Base-by-base conservation (phyloP, 805 yeast species). In the Clavispora vitiphila region DNA sequence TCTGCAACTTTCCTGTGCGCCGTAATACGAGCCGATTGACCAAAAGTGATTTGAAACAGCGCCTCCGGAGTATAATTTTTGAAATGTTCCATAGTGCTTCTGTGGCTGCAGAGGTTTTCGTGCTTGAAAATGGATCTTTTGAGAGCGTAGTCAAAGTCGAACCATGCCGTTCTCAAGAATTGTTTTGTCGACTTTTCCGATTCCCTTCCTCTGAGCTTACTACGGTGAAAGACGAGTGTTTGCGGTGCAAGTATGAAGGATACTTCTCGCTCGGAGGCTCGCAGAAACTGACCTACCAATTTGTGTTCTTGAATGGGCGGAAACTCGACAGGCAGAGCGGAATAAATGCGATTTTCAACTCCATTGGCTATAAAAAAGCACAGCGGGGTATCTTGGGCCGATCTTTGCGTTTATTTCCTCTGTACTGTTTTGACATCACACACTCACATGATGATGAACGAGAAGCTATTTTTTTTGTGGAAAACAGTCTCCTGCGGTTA, bases 271-370 rank as follows among this genome's bases (percentile, higher is more conserved):
- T 16, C 5, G 20, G 7, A 7, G 32, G 32, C 32, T 29, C 32
- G 4, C 32, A 8, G 32, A 29, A 29, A 9, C 32, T 16, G 32
- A 11, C 32, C 5, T 62, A 65, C 42, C 85, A 79, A 48, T 70
- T 64, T 38, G 49, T 78, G 1, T 73, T 65, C 39, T 48, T 76
- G 18, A 77, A 80, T 53, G 66, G 66, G 3, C 58, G 73, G 19
- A 58, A 50, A 9, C 51, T 67, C 14, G 8, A 19, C 7, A 34
- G 3, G 41, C 44, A n/a, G 52, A 42, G 50, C 11, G 32, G 20
- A 3, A 15, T 29, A 9, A 15, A 4, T 3, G 20, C 7, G 5
- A 15, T 29, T 12, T 29, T 29, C 32, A 29, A 29, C 11, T 19
- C 32, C 18, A 16, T 12, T 6, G 32, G 32, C n/a, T 16, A 29